phyloP scores from a whole-genome alignment of 2,329 filamentous ascomycete species.

The Oidium heveae region DNA sequence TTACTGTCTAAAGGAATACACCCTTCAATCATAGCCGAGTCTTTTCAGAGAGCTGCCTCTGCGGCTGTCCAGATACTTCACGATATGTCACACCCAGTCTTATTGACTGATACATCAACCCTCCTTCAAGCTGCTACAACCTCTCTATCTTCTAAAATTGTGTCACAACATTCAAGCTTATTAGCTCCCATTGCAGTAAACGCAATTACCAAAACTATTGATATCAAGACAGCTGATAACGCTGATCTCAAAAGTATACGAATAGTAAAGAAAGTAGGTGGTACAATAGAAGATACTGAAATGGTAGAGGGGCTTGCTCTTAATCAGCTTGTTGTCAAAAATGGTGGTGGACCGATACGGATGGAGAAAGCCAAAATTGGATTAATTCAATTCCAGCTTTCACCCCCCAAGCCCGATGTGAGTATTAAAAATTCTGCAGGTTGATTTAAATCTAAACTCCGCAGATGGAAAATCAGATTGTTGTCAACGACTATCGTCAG shows the following conservation, averaged over 20 bases:
- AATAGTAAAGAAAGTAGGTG: slow-evolving; percentile 91
- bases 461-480: slow-evolving; percentile 97
- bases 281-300: slow-evolving; percentile 95
- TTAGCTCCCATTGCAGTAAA: slow-evolving; percentile 97
- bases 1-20: slow-evolving; percentile 84
- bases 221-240: slow-evolving; percentile 84
- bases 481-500: slow-evolving; percentile 97
- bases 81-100: slow-evolving; percentile 86
- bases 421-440: slow-evolving; percentile 11
- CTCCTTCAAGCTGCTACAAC: slow-evolving; percentile 93
- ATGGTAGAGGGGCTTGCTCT: slow-evolving; percentile 86
- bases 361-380: slow-evolving; percentile 97
- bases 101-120: slow-evolving; percentile 63
- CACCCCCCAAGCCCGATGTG: slow-evolving; percentile 89
- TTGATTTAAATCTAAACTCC: slow-evolving; percentile 4
- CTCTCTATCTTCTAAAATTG: slow-evolving; percentile 93
- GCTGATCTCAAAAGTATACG: slow-evolving; percentile 92
- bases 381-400: slow-evolving; percentile 95
- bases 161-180: slow-evolving; percentile 85
- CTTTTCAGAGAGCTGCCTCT: slow-evolving; percentile 82
- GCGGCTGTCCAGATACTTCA: slow-evolving; percentile 76
- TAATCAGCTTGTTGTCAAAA: slow-evolving; percentile 82
- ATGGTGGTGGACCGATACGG: slow-evolving; percentile 63
- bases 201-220: slow-evolving; percentile 84
- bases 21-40: slow-evolving; percentile 90